These are phyloP conservation scores for Fusarium fujikuroi DNA, from an alignment of 2,329 filamentous ascomycete species.

Conservation along the genomic window DNA sequence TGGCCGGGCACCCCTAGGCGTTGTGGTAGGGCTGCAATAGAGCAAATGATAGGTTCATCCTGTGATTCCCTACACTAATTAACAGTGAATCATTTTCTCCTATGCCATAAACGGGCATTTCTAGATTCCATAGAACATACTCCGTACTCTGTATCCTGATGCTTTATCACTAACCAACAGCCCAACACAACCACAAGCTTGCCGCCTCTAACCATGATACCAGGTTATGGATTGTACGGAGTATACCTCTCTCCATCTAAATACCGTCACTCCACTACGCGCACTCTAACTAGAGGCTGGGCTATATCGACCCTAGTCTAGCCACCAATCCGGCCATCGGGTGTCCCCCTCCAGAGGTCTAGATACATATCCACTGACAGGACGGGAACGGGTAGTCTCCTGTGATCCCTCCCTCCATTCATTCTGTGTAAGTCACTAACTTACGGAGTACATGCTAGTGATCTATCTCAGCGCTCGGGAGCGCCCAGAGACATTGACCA, in stretches of 20 bases:
- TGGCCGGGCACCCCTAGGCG: constrained; percentile 4
- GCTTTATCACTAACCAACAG: background rate
- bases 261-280: background rate
- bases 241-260: background rate
- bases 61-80: background rate
- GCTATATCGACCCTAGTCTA: constrained; percentile 35
- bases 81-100: background rate
- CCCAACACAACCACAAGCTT: background rate
- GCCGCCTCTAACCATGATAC: background rate
- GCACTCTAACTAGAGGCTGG: constrained; percentile 20
- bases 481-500: constrained; percentile 31
- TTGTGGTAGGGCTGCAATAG: constrained; percentile 12
- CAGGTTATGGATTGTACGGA: background rate
- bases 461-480: constrained; percentile 36
- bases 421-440: background rate
- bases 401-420: constrained; percentile 19
- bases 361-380: constrained; percentile 27
- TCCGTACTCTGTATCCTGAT: background rate
- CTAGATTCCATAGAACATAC: constrained; percentile 11
- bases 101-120: constrained; percentile 15
- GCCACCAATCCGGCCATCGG: constrained; percentile 33
- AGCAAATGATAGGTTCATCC: constrained; percentile 19
- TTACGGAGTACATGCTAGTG: background rate
- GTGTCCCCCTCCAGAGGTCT: constrained; percentile 7
- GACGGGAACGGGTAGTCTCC: constrained; percentile 39